These are phyloP conservation scores for Aspergillus tanneri DNA, from an alignment of 2,329 filamentous ascomycete species.

Conservation along the genomic window DNA sequence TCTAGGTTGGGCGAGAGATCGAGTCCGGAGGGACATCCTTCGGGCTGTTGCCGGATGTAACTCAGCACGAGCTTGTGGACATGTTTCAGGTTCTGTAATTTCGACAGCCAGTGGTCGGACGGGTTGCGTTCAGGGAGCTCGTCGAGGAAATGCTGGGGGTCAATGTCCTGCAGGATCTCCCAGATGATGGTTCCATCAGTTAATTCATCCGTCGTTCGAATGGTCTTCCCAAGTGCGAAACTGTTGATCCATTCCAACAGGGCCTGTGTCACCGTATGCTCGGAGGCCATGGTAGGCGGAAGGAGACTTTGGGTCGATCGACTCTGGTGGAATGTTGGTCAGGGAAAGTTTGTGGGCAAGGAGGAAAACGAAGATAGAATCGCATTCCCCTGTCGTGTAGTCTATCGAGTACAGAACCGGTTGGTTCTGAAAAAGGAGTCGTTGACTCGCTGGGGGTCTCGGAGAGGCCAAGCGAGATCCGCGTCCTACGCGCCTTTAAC, in stretches of 20 bases:
- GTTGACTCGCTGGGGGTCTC: neutral
- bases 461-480: neutral
- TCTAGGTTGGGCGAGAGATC: constrained; percentile 48
- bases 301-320: constrained; percentile 7
- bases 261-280: constrained; percentile 47
- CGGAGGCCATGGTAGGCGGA: constrained; percentile 42
- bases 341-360: neutral
- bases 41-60: constrained; percentile 48
- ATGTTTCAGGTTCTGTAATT: constrained; percentile 51
- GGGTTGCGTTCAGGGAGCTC: constrained; percentile 47
- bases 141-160: constrained; percentile 49
- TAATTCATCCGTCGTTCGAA: constrained; percentile 43
- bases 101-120: constrained; percentile 48
- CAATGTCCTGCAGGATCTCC: constrained; percentile 51
- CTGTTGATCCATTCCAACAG: constrained; percentile 51
- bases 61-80: constrained; percentile 47
- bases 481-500: neutral
- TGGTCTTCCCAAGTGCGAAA: constrained; percentile 44
- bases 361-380: neutral
- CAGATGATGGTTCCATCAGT: constrained; percentile 48
- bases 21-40: constrained; percentile 44
- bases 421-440: neutral
- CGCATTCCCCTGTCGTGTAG: neutral
- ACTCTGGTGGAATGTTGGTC: constrained; percentile 26
- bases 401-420: neutral